phyloP scores from a whole-genome alignment of 345 rosid species.

The Laguncularia racemosa region DNA sequence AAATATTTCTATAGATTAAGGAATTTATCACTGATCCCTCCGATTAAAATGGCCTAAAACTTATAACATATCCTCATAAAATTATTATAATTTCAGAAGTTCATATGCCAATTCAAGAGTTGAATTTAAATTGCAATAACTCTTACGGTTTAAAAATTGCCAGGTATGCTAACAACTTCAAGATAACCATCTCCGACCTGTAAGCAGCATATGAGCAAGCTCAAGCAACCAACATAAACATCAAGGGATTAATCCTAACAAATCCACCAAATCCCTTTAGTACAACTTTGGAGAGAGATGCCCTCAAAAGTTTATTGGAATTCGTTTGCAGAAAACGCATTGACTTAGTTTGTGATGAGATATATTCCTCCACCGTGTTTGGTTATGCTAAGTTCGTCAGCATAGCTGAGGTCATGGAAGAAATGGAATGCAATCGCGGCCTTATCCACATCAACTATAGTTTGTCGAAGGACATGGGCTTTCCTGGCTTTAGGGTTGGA shows the following conservation, averaged over 20 bases:
- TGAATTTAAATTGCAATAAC: too few species aligned
- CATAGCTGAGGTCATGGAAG: constrained; percentile 51
- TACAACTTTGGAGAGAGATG: constrained; percentile 41
- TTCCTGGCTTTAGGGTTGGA: constrained; percentile 83
- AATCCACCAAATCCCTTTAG: constrained; percentile 95
- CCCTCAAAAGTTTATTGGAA: constrained; percentile 34
- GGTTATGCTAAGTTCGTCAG: constrained; percentile 45
- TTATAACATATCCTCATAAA: background rate
- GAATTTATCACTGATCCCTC: too few species aligned
- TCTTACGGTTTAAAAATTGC: background rate
- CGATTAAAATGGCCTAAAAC: background rate
- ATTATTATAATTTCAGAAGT: background rate
- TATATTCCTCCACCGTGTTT: constrained; percentile 69
- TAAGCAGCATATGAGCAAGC: constrained; percentile 54
- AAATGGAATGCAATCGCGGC: constrained; percentile 36
- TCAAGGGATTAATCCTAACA: constrained; percentile 68
- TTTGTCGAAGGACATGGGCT: constrained; percentile 88
- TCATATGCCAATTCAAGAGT: background rate
- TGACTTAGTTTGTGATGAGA: constrained; percentile 79
- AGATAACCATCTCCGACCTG: constrained; percentile 38
- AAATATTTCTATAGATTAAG: too few species aligned
- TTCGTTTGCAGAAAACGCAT: constrained; percentile 49
- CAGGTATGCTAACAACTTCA: constrained; percentile 70
- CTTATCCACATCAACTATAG: constrained; percentile 72
- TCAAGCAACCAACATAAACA: constrained; percentile 28